Percentiles rank a stretch among this genome's conserved stretches.
Evolutionary conservation across 129 eudicot genomes (phyloP).

Genomic region (Cynara cardunculus): DNA sequence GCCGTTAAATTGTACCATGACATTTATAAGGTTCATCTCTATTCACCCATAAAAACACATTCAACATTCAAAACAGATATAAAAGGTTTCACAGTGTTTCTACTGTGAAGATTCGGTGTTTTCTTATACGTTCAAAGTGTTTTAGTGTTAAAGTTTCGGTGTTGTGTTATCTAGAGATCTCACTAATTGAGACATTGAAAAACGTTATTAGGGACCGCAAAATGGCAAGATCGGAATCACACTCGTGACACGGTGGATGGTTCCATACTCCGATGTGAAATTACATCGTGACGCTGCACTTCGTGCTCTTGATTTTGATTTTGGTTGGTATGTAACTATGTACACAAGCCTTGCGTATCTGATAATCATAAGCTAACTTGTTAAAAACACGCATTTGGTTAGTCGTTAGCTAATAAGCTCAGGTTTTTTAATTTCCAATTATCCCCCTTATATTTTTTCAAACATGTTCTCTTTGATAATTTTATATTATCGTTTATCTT

Average conservation of each 20-base stretch:
- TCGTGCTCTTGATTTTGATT: slow-evolving; percentile 49
- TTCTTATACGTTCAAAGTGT: no score
- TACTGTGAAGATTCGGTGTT: background rate
- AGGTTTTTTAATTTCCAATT: background rate
- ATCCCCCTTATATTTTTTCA: background rate
- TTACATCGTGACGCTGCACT: slow-evolving; percentile 43
- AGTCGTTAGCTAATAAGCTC: no score
- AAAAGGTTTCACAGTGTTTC: background rate
- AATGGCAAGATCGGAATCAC: slow-evolving; percentile 61
- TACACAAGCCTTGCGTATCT: background rate
- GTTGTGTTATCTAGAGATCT: background rate
- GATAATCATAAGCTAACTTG: background rate
- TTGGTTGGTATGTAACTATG: slow-evolving; percentile 65
- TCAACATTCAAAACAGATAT: background rate
- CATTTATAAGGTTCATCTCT: slow-evolving; percentile 37
- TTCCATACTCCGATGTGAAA: slow-evolving; percentile 37
- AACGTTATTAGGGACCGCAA: slow-evolving; percentile 42
- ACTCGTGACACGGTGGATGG: slow-evolving; percentile 52
- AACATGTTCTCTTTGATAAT: background rate
- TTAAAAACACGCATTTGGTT: background rate
- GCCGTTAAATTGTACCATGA: slow-evolving; percentile 47
- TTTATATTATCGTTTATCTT: background rate
- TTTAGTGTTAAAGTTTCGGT: no score
- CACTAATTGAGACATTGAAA: background rate
- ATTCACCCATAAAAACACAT: background rate